Evolutionary conservation across 2,329 filamentous ascomycete species (phyloP), one percentile per base, ranked within the genome.

Genomic region (Trichoderma simmonsii): DNA sequence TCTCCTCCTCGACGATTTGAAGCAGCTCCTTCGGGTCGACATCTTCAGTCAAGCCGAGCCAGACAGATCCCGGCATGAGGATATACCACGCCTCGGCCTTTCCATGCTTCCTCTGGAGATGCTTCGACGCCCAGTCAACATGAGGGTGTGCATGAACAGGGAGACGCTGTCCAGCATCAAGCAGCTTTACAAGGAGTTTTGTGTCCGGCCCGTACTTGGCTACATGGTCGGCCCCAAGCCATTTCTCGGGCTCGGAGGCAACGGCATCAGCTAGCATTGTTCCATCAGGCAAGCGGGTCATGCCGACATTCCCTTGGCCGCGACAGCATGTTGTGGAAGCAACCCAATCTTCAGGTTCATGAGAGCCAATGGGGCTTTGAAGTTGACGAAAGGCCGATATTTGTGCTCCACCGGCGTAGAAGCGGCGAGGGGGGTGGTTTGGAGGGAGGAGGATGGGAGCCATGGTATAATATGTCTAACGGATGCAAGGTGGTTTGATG

Each of bases 31-130:
- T 48, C 3, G 6, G 26, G n/a, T 73, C 64, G 28, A 76, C 26
- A 34, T 69, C 69, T 32, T 75, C 71, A 11, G 59, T 63, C 4
- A 76, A 70, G n/a, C 72, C 66, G 6, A 77, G 64, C 63, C 72
- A 74, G 3, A 76, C 72, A 6, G 63, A 56, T 2, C 75, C 74
- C 6, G 62, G 62, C 4, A 71, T 75, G 21, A 75, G 74, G 15
- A 77, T 70, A 57, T 75, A 76, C 74, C 74, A 75, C 21, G 75
- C 73, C 39, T 77, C 75, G 14, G 75, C 75, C 62, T 76, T 77
- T 65, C 75, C 74, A 36, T 77, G 73, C 32, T 68, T 68, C 26
- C 57, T 60, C 14, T 70, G 71, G 6, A 74, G 36, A 63, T 76
- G 73, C 56, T 74, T 65, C n/a, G 26, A 61, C 3, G 73, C 75